These are phyloP conservation scores for Tetratostichococcus sp. DNA, from an alignment of 139 green algal species.

Conservation along the genomic window DNA sequence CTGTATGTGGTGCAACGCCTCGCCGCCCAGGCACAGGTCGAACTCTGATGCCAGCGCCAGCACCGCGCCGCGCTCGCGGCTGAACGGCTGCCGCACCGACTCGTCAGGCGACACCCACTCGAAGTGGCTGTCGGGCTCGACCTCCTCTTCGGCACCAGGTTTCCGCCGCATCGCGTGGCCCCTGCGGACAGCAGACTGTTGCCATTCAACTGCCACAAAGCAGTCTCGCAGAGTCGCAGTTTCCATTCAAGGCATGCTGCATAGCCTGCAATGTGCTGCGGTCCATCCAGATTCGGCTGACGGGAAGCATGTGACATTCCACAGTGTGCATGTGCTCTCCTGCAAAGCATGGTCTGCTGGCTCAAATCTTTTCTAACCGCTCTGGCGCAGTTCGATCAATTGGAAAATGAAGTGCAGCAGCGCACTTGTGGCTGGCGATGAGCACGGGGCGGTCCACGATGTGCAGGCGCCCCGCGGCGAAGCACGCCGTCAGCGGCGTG, in stretches of 20 bases:
- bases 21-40: conserved; percentile 87
- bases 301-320: too few relatives aligned
- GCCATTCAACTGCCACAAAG: too few relatives aligned
- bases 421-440: conserved; percentile 50
- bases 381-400: too few relatives aligned
- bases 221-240: too few relatives aligned
- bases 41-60: conserved; percentile 66
- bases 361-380: too few relatives aligned
- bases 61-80: conserved; percentile 26
- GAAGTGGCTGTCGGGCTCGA: conserved; percentile 50
- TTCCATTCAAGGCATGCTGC: too few relatives aligned
- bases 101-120: conserved; percentile 79
- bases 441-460: conserved; percentile 78
- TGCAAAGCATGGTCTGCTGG: too few relatives aligned
- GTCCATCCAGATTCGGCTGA: too few relatives aligned
- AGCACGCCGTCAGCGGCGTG: conserved; percentile 83
- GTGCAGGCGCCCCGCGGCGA: conserved; percentile 75
- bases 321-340: too few relatives aligned
- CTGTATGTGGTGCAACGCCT: conserved; percentile 71
- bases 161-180: background rate
- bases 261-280: too few relatives aligned
- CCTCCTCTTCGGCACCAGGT: background rate
- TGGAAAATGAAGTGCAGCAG: background rate
- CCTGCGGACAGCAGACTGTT: background rate
- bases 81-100: conserved; percentile 39